Base-by-base conservation (phyloP, 768 basidiomycete species). In the Macrolepiota dolichaula region DNA sequence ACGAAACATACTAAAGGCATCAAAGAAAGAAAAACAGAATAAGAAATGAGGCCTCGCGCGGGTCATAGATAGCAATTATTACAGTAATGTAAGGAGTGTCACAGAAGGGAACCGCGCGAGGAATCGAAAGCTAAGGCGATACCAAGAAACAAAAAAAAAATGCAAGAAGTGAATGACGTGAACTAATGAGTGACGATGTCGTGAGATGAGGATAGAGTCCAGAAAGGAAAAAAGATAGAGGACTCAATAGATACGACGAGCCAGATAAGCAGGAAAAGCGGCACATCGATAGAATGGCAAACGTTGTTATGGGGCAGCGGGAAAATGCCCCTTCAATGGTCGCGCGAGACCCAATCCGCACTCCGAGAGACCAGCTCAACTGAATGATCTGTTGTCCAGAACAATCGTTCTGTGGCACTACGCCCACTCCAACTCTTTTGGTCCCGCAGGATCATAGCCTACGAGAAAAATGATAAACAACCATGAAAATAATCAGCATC, bases 371-470 rank as follows among this genome's bases (percentile, higher is more conserved):
- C 90, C 66, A 96, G 84, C 77, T 92, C 93, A 62, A 94, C 87
- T 11, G 92, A 89, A 72, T 90, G 89, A 69, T 98, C 96, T 59
- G 89, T 88, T 38, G 91, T 92, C 89, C 93, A 96, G 76, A 98
- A 98, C 63, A 94, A 73, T 38, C 90, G 82, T 72, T 99, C 97
- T 22, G 92, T 97, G 15, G 92, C 87, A 66, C 92, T 95, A 53
- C 94, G 81, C 25, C 87, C 86, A 64, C 88, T 97, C 96, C 96
- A 98, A 69, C 91, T 91, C 73, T 94, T 94, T 72, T 99, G 97
- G 69, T 96, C 92, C 25, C 96, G 84, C 12, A 99, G 78, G 59
- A 98, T 94, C 88, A 97, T 96, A 17, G 96, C 96, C 92, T 96
- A 64, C 57, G 15, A 24, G 66, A 19, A 54, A 7, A 32, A 13